Evolutionary conservation across 331 rosid genomes (phyloP).

Genomic region (Dryas integrifolia): DNA sequence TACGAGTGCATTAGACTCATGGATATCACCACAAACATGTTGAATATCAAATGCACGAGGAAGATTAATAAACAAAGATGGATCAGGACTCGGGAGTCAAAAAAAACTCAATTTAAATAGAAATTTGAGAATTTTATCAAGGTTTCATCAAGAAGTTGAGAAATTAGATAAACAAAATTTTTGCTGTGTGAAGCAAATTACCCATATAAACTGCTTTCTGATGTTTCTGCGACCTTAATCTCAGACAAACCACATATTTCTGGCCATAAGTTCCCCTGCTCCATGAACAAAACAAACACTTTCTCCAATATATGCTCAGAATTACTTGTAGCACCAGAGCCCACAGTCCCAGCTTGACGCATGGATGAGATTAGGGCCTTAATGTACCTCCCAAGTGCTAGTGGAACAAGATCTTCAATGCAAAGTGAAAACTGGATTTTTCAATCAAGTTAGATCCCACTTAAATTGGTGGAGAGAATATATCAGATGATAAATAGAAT

Average conservation of each 20-base stretch:
- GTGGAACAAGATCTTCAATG: constrained; percentile 95
- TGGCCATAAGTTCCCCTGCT: constrained; percentile 95
- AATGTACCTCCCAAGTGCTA: constrained; percentile 77
- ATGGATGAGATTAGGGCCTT: constrained; percentile 66
- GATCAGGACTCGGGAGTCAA: constrained; percentile 2
- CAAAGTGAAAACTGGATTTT: constrained; percentile 82
- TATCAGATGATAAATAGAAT: not conserved
- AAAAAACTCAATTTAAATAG: not conserved
- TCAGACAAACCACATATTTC: constrained; percentile 85
- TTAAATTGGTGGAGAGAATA: not conserved
- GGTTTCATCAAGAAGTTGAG: not conserved
- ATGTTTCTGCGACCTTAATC: constrained; percentile 59
- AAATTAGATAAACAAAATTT: not conserved
- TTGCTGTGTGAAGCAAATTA: constrained; percentile 32
- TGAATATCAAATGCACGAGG: not conserved
- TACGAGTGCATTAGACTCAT: constrained; percentile 26
- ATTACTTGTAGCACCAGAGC: constrained; percentile 43
- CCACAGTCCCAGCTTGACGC: constrained; percentile 46
- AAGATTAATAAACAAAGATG: constrained; percentile 4
- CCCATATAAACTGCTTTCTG: constrained; percentile 76
- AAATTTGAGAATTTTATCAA: not conserved
- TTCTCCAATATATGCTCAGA: constrained; percentile 72
- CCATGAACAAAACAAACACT: constrained; percentile 83
- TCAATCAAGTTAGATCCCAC: constrained; percentile 25
- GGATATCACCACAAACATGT: constrained; percentile 15